Evolutionary conservation across 495 filamentous ascomycete genomes (phyloP).

Genomic region (Parachaetomium inaequale): DNA sequence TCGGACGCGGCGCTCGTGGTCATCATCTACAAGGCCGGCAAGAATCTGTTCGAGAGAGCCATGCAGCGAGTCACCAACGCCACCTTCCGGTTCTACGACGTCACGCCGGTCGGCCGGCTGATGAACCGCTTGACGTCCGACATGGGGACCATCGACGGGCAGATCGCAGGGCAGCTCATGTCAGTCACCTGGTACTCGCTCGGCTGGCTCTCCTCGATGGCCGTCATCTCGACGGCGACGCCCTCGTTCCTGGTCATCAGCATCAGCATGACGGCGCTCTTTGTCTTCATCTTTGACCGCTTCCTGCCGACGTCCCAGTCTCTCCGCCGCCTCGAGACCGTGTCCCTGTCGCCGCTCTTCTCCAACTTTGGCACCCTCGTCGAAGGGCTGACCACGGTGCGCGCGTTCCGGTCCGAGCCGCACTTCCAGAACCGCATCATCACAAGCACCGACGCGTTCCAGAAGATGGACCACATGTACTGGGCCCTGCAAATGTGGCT

Average conservation of each 20-base stretch:
- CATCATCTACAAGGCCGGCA: conserved; percentile 73
- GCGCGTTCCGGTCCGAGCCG: conserved; percentile 67
- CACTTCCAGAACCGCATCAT: conserved; percentile 76
- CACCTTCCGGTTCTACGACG: conserved; percentile 83
- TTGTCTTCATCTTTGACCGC: conserved; percentile 63
- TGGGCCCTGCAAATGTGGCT: conserved; percentile 83
- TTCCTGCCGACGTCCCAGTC: conserved; percentile 82
- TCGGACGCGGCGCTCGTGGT: conserved; percentile 60
- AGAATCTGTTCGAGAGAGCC: conserved; percentile 63
- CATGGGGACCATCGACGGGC: conserved; percentile 77
- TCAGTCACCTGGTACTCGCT: conserved; percentile 60
- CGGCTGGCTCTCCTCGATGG: conserved; percentile 64
- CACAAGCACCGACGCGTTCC: conserved; percentile 72
- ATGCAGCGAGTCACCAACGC: conserved; percentile 68
- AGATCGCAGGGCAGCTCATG: conserved; percentile 67
- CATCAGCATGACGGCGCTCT: conserved; percentile 55
- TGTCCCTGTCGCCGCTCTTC: conserved; percentile 74
- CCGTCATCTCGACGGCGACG: conserved; percentile 71
- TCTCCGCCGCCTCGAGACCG: conserved; percentile 76
- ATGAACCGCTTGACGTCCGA: conserved; percentile 87
- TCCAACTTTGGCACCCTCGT: conserved; percentile 81
- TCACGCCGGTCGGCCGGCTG: conserved; percentile 75
- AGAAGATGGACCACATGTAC: conserved; percentile 92
- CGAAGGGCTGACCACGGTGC: conserved; percentile 75
- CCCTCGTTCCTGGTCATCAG: conserved; percentile 71